Conservation (phyloP, 2,329 filamentous ascomycete genomes). For the Neodidymelliopsis sp. region DNA sequence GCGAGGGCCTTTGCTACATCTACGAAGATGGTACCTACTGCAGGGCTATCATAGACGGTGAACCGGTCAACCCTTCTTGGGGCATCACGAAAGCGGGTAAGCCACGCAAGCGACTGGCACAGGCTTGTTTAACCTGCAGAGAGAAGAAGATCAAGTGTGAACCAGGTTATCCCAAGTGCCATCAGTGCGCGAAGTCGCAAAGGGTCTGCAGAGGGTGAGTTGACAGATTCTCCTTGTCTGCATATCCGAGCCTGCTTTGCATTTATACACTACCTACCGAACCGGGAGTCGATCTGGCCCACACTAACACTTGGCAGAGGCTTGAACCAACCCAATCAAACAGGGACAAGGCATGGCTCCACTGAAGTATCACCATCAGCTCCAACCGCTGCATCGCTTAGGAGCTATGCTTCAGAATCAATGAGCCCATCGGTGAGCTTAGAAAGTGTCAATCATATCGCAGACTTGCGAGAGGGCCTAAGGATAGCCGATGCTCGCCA, state of each 20-base stretch:
- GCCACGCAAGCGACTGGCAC: slow-evolving; percentile 86
- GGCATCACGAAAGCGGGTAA: slow-evolving; percentile 94
- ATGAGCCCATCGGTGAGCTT: slow-evolving; percentile 39
- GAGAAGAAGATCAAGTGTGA: slow-evolving; percentile 99
- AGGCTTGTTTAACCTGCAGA: slow-evolving; percentile 90
- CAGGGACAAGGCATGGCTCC: slow-evolving; percentile 7
- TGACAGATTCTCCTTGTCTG: neutral
- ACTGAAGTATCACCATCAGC: slow-evolving; percentile 5
- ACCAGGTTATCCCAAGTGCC: slow-evolving; percentile 83
- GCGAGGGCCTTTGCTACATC: slow-evolving; percentile 83
- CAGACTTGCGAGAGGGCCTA: slow-evolving; percentile 40
- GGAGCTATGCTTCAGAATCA: slow-evolving; percentile 40
- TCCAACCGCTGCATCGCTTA: slow-evolving; percentile 34
- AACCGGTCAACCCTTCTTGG: slow-evolving; percentile 89
- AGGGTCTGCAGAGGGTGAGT: slow-evolving; percentile 75
- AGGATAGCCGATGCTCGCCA: slow-evolving; percentile 41
- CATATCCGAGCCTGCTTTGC: slow-evolving; percentile 31
- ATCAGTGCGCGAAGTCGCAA: slow-evolving; percentile 92
- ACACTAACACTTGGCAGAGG: slow-evolving; percentile 8
- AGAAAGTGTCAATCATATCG: slow-evolving; percentile 39
- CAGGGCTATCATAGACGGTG: slow-evolving; percentile 83
- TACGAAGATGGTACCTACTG: slow-evolving; percentile 86
- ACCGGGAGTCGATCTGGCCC: no score
- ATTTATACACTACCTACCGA: no score
- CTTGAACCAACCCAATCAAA: slow-evolving; percentile 17